These are phyloP conservation scores for Pseudogymnoascus sp. DNA, from an alignment of 2,329 filamentous ascomycete genomes.

Conservation along the genomic window DNA sequence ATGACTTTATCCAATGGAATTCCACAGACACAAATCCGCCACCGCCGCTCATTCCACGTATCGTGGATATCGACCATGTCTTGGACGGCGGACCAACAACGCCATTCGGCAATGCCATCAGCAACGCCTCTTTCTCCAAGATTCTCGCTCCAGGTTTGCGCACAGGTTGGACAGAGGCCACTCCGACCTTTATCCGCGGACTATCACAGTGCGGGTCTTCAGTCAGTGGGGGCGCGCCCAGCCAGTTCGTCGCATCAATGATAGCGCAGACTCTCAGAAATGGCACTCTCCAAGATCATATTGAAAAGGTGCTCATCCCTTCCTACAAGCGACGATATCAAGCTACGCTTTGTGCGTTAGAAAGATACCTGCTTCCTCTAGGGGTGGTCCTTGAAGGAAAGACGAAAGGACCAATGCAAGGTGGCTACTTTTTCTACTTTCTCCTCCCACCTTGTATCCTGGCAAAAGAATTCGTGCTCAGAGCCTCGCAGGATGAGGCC, in stretches of 20 bases:
- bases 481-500: conserved; percentile 54
- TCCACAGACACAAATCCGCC: conserved; percentile 9
- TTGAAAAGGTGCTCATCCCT: conserved; percentile 37
- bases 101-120: conserved; percentile 69
- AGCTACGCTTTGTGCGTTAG: conserved; percentile 51
- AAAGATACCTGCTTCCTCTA: conserved; percentile 51
- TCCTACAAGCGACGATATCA: conserved; percentile 39
- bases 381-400: conserved; percentile 44
- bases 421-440: conserved; percentile 85
- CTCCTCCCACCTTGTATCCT: conserved; percentile 46
- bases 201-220: conserved; percentile 46
- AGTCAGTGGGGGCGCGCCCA: conserved; percentile 49
- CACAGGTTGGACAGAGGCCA: conserved; percentile 82
- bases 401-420: conserved; percentile 39
- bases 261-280: conserved; percentile 40
- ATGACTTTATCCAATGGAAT: conserved; percentile 83
- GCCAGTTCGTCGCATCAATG: conserved; percentile 45
- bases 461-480: conserved; percentile 28
- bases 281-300: conserved; percentile 38
- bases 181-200: conserved; percentile 48
- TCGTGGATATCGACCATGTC: conserved; percentile 69
- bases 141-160: conserved; percentile 72
- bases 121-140: conserved; percentile 88
- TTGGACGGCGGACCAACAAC: conserved; percentile 49
- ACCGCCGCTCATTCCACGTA: conserved; percentile 48